Conservation (phyloP, 2,329 filamentous ascomycete species). For the Cordyceps javanica region DNA sequence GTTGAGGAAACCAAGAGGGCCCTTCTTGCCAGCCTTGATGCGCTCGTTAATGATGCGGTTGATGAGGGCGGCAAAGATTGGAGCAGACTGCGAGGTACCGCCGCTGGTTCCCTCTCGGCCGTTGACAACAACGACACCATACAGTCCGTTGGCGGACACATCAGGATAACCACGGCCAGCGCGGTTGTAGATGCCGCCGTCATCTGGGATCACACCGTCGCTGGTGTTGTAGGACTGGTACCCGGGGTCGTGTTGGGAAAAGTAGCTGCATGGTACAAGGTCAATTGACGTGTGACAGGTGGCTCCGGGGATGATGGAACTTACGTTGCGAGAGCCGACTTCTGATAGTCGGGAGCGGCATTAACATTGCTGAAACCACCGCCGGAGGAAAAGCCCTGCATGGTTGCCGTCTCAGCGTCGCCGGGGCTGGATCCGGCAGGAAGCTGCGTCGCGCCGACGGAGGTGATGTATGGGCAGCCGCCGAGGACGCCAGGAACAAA, state of each 20-base stretch:
- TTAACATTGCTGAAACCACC: slow-evolving; percentile 36
- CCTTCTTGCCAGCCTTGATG: slow-evolving; percentile 25
- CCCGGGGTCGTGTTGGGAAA: slow-evolving; percentile 29
- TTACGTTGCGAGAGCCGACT: slow-evolving; percentile 25
- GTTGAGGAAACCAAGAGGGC: slow-evolving; percentile 28
- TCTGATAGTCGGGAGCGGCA: slow-evolving; percentile 40
- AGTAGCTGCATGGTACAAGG: slow-evolving; percentile 19
- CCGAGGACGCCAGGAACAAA: slow-evolving; percentile 32
- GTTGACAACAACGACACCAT: slow-evolving; percentile 34
- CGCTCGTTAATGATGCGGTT: slow-evolving; percentile 17
- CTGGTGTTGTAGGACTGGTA: slow-evolving; percentile 1
- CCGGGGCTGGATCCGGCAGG: slow-evolving; percentile 29
- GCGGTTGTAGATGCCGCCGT: slow-evolving; percentile 2
- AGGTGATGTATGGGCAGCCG: slow-evolving; percentile 39
- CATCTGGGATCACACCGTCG: neutral
- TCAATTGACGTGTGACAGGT: neutral
- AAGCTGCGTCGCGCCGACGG: slow-evolving; percentile 45
- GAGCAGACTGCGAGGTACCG: slow-evolving; percentile 14
- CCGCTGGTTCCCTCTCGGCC: slow-evolving; percentile 18
- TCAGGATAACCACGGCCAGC: slow-evolving; percentile 23
- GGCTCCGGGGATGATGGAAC: neutral
- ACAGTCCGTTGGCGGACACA: slow-evolving; percentile 36
- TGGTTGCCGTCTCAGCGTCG: slow-evolving; percentile 39
- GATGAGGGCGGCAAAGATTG: slow-evolving; percentile 16
- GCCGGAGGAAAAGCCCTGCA: slow-evolving; percentile 30